Base-by-base conservation (phyloP, 2,329 filamentous ascomycete species). In the Coniochaeta sp. region DNA sequence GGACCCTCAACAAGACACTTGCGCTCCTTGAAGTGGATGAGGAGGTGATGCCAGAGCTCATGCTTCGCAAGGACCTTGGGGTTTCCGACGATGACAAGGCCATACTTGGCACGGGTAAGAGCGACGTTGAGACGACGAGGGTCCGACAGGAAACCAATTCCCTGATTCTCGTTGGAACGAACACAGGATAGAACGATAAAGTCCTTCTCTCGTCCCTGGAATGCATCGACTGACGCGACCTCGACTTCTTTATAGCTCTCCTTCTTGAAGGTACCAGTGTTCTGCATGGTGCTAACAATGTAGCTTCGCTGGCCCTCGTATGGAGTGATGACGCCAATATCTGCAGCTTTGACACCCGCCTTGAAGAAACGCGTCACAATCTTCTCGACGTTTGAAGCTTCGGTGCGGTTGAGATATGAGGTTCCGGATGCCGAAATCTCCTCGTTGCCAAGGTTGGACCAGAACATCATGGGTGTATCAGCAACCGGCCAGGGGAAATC, bases 391-490 rank as follows among this genome's bases (percentile, higher is more conserved):
- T 98, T 98, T 55, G 92, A 90, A 4, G 95, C 93, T 74, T 99
- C 95, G 1, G 95, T 98, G 55, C 95, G 90, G 75, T 99, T 99
- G 66, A 99, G 88, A 71, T 99, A 99, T 2, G 93, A 98, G 2
- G 95, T 99, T 70, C 95, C 95, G 28, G 93, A 97, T 1, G 95
- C 95, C 7, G 93, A 97, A 58, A 99, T 99, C 74, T 99, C 95
- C 74, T 99, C 95, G 62, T 96, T 96, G 62, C 95, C 95, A 60
- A 97, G 80, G 72, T 99, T 99, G 28, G 92, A 96, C 95, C 95
- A 99, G 78, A 99, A 99, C 95, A 98, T 98, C 95, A 99, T 99
- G 3, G 95, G 95, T 67, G 88, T 91, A 72, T 98, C 93, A 22
- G 81, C 85, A 33, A 96, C 91, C 2, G 95, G 95, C 95, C 95